Percentiles rank a stretch among this genome's conserved stretches.
Conservation (phyloP, 1,284 basidiomycete species). For the Anthracocystis setariae region DNA sequence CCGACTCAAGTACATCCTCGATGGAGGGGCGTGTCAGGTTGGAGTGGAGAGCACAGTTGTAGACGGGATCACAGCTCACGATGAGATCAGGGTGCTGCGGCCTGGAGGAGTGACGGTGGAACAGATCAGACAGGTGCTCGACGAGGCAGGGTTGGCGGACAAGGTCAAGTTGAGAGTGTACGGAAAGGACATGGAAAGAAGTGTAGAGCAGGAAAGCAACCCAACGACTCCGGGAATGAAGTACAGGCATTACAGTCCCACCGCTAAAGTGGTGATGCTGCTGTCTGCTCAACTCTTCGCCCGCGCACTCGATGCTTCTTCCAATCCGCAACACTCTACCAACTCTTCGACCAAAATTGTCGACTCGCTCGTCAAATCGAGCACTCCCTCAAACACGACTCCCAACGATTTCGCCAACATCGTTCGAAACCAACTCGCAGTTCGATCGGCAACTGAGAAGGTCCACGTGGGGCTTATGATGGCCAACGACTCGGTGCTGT, state of each 20-base stretch:
- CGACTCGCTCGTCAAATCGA: slow-evolving; percentile 12
- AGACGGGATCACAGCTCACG: slow-evolving; percentile 74
- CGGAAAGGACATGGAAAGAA: slow-evolving; percentile 61
- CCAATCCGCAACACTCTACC: slow-evolving; percentile 1
- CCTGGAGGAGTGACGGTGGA: slow-evolving; percentile 95
- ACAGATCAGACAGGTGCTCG: slow-evolving; percentile 69
- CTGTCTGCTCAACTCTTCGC: slow-evolving; percentile 28
- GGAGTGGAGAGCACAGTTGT: slow-evolving; percentile 96
- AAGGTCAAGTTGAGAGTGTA: slow-evolving; percentile 55
- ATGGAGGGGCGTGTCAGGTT: slow-evolving; percentile 89
- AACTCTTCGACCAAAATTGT: slow-evolving; percentile 17
- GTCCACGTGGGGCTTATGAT: slow-evolving; percentile 48
- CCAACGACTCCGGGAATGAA: slow-evolving; percentile 99
- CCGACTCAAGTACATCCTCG: slow-evolving; percentile 79
- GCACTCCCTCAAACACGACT: not conserved
- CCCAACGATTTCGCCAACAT: slow-evolving; percentile 24
- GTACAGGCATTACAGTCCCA: slow-evolving; percentile 95
- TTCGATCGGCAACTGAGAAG: not conserved
- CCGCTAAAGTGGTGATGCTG: slow-evolving; percentile 57
- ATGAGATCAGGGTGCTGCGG: slow-evolving; percentile 82
- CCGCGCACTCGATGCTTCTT: slow-evolving; percentile 4
- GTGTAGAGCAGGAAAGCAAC: slow-evolving; percentile 47
- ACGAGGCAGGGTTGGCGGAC: slow-evolving; percentile 10
- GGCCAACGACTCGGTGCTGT: slow-evolving; percentile 38
- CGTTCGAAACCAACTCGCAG: slow-evolving; percentile 23